phyloP scores from a whole-genome alignment of 371 early-diverging fungal species.

The Rhizopus stolonifer region DNA sequence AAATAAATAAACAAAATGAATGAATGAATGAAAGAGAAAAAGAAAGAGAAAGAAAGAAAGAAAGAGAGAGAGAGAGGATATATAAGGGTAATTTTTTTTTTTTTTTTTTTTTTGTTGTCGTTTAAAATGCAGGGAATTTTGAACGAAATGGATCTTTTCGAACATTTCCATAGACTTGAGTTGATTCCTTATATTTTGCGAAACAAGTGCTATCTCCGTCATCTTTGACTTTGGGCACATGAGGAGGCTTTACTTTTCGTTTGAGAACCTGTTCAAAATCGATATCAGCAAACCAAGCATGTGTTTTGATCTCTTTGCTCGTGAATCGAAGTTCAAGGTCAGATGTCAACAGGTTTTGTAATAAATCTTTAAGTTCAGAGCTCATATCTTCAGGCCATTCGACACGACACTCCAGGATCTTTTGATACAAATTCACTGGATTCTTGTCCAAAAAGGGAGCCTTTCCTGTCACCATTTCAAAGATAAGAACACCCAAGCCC shows the following conservation, averaged over 20 bases:
- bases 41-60: no score
- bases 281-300: constrained; percentile 94
- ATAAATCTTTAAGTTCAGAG: constrained; percentile 84
- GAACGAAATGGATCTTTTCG: constrained; percentile 36
- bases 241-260: constrained; percentile 84
- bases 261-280: constrained; percentile 82
- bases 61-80: neutral
- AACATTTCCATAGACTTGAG: constrained; percentile 52
- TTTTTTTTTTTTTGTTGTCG: no score
- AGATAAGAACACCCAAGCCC: constrained; percentile 96
- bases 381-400: constrained; percentile 86
- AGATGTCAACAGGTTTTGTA: constrained; percentile 81
- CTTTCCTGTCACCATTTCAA: constrained; percentile 91
- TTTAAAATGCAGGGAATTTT: constrained; percentile 46
- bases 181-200: constrained; percentile 87
- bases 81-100: neutral
- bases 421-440: constrained; percentile 78
- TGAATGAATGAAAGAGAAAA: no score
- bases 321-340: constrained; percentile 89
- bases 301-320: constrained; percentile 86
- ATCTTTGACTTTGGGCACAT: constrained; percentile 77
- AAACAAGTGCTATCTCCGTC: constrained; percentile 94
- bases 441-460: constrained; percentile 96
- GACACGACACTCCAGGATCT: constrained; percentile 72
- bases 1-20: no score